phyloP scores from a whole-genome alignment of 345 rosid genomes.

The Physaria fendleri region DNA sequence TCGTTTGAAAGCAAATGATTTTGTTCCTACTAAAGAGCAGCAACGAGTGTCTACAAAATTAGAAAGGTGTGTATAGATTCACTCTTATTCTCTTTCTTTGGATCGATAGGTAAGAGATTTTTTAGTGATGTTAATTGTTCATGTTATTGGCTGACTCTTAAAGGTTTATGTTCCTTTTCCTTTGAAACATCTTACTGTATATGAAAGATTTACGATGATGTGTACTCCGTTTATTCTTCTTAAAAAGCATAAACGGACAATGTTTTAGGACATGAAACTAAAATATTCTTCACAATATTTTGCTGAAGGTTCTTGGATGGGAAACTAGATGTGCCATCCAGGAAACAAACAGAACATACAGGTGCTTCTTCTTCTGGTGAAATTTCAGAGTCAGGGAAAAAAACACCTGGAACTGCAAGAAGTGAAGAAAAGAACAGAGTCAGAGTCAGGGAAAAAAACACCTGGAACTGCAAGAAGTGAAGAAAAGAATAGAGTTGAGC shows the following conservation, averaged over 20 bases:
- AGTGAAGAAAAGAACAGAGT: too few relatives aligned
- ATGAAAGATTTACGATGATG: background rate
- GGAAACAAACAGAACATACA: conserved; percentile 26
- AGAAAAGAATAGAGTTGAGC: conserved; percentile 35
- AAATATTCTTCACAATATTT: conserved; percentile 3
- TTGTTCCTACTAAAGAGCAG: conserved; percentile 80
- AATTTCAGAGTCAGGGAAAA: conserved; percentile 31
- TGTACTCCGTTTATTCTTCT: background rate
- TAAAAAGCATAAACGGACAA: too few relatives aligned
- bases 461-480: conserved; percentile 17
- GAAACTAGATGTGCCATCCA: conserved; percentile 41
- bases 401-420: conserved; percentile 15
- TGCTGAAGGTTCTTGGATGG: conserved; percentile 66
- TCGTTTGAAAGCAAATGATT: conserved; percentile 69
- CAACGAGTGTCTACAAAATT: conserved; percentile 53
- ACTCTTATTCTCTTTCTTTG: background rate
- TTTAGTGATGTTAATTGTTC: background rate
- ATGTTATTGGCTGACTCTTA: background rate
- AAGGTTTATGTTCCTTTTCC: background rate
- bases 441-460: conserved; percentile 30
- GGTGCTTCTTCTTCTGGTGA: conserved; percentile 32
- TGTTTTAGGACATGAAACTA: too few relatives aligned
- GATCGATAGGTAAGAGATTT: background rate
- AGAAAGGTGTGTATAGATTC: conserved; percentile 47
- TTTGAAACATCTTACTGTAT: background rate